Base-by-base conservation (phyloP, 495 filamentous ascomycete species). In the Geopyxis carbonaria region DNA sequence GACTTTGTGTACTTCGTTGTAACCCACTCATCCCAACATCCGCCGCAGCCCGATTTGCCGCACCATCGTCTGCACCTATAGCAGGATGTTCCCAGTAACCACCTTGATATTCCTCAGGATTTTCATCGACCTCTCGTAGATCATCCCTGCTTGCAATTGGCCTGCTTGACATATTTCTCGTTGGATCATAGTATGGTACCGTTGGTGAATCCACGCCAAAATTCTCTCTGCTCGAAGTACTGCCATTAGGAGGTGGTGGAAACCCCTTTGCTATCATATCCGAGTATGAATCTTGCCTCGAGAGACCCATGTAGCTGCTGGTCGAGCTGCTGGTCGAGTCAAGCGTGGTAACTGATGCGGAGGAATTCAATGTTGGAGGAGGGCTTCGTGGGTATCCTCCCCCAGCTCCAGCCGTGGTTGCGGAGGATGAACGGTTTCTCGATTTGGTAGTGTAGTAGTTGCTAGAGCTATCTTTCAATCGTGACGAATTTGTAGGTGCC, bases 1-100 rank as follows among this genome's bases (percentile, higher is more conserved):
- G n/a, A n/a, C n/a, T n/a, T n/a, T n/a, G n/a, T n/a, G n/a, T 53
- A 25, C 53, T 45, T 24, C 51, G 49, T 4, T 44, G 40, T 42
- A 51, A 31, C 22, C 50, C 46, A 29, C 49, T 44, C 50, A 53
- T 53, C 29, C 50, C 49, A 27, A 53, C 49, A 42, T 53, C 50
- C 24, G 50, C 48, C 10, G 48, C 50, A 22, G 45, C 50, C 23
- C 23, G 43, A 32, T 52, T 44, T 14, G 46, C 49, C 31, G 46
- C 44, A 39, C 21, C 36, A 22, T 53, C 46, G 22, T 36, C 44
- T 20, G 40, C 43, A 19, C 53, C 50, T 31, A 34, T 25, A 30
- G 15, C 37, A 24, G 45, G 46, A 31, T 44, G 48, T 25, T 42
- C 40, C 49, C 36, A 39, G 24, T 28, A 29, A 2, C 22, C 36